Conservation (phyloP, 2,329 filamentous ascomycete species). For the Whalleya microplaca region DNA sequence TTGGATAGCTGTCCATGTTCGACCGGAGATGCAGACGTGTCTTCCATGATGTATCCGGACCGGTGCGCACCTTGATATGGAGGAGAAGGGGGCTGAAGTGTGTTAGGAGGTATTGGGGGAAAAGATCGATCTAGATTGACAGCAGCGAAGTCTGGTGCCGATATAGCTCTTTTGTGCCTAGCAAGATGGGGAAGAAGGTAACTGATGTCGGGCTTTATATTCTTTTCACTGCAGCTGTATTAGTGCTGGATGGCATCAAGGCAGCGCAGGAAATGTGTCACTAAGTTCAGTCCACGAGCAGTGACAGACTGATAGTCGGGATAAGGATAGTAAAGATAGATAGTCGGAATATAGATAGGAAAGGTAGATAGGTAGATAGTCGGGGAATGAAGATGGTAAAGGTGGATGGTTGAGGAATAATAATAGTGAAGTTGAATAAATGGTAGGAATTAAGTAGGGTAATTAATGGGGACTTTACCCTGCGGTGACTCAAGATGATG, state of each 20-base stretch:
- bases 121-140: slow-evolving; percentile 28
- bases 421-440: too few relatives aligned
- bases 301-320: too few relatives aligned
- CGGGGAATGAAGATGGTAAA: too few relatives aligned
- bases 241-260: slow-evolving; percentile 1
- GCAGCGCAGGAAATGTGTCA: background rate
- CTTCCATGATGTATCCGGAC: slow-evolving; percentile 25
- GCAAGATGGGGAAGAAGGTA: slow-evolving; percentile 26
- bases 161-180: slow-evolving; percentile 54
- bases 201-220: slow-evolving; percentile 7
- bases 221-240: slow-evolving; percentile 21
- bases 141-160: slow-evolving; percentile 50
- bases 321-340: too few relatives aligned
- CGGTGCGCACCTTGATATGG: slow-evolving; percentile 28
- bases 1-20: slow-evolving; percentile 14
- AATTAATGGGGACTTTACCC: too few relatives aligned
- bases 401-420: too few relatives aligned
- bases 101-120: slow-evolving; percentile 28
- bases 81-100: slow-evolving; percentile 33
- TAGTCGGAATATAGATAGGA: too few relatives aligned
- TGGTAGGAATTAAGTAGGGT: too few relatives aligned
- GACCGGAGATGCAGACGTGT: slow-evolving; percentile 20
- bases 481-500: background rate
- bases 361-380: too few relatives aligned
- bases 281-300: background rate